A percentile compares a stretch with the other conserved stretches of the same genome.
Conservation (phyloP, 148 eudicot species). For the Beta vulgaris region DNA sequence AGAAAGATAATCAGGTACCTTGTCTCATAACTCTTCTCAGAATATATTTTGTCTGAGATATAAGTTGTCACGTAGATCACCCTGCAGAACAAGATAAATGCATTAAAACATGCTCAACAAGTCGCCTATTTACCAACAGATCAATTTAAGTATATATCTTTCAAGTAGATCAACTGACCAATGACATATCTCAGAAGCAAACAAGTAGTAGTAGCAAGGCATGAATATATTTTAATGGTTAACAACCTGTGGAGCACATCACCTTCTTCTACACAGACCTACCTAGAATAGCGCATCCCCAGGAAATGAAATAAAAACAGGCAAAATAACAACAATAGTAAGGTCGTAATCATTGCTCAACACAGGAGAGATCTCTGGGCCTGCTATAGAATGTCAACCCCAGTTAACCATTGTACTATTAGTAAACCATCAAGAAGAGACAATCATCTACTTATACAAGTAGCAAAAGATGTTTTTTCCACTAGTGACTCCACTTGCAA, state of each 20-base stretch:
- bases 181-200: background rate
- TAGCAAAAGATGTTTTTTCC: too few relatives aligned
- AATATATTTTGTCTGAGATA: conserved; percentile 66
- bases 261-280: background rate
- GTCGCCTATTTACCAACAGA: background rate
- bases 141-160: background rate
- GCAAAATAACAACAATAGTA: background rate
- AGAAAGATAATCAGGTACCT: conserved; percentile 36
- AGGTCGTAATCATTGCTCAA: background rate
- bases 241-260: background rate
- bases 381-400: background rate
- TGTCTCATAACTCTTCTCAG: conserved; percentile 61
- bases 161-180: background rate
- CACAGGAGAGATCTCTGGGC: background rate
- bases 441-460: too few relatives aligned
- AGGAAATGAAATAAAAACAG: background rate
- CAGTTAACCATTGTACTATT: too few relatives aligned
- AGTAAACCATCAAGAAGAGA: too few relatives aligned
- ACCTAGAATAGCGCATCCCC: background rate
- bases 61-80: conserved; percentile 70
- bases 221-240: background rate
- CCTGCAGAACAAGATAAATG: conserved; percentile 42
- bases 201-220: background rate
- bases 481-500: too few relatives aligned
- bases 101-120: conserved; percentile 17